Base-by-base conservation (phyloP, 148 eudicot genomes). In the Nepenthes mirabilis region DNA sequence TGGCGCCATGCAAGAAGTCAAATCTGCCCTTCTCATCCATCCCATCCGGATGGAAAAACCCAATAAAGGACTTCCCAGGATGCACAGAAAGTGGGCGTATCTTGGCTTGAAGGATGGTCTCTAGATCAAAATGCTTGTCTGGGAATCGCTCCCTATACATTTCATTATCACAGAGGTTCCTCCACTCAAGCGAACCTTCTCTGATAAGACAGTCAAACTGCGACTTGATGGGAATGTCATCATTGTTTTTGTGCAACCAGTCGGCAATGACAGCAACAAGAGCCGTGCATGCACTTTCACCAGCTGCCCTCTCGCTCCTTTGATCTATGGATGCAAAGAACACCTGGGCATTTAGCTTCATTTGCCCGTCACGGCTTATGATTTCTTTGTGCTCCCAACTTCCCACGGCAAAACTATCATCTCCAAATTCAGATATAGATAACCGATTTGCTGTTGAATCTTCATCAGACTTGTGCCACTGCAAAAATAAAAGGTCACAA, bases 281-380 rank as follows among this genome's bases (percentile, higher is more conserved):
- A 43, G 94, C 96, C 2, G 98, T 91, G 65, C 98, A 91, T 8
- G 98, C 98, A 68, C 98, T 91, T 70, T 82, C 98, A 6, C 98
- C 98, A 3, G 94, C 96, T 12, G 98, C 98, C 61, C 80, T 70
- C 71, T 91, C 98, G 65, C 91, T 91, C 60, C 90, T 68, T 68
- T 91, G 98, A 68, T 91, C 98, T 32, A 91, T 91, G 14, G 98
- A 81, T 43, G 94, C 98, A 70, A 88, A 91, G 76, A 91, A 91
- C 51, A 80, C 91, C 57, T 88, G 67, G 12, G 90, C 74, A 47
- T 85, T 67, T 59, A 91, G 82, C 80, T 88, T 91, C 94, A 88
- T 74, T 48, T 74, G 77, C 14, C 94, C 94, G 64, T 91, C 96
- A 5, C 98, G 96, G 68, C 98, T 85, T 11, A 71, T 77, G 36